Base-by-base conservation (phyloP, 2,329 filamentous ascomycete species). In the Capronia coronata region DNA sequence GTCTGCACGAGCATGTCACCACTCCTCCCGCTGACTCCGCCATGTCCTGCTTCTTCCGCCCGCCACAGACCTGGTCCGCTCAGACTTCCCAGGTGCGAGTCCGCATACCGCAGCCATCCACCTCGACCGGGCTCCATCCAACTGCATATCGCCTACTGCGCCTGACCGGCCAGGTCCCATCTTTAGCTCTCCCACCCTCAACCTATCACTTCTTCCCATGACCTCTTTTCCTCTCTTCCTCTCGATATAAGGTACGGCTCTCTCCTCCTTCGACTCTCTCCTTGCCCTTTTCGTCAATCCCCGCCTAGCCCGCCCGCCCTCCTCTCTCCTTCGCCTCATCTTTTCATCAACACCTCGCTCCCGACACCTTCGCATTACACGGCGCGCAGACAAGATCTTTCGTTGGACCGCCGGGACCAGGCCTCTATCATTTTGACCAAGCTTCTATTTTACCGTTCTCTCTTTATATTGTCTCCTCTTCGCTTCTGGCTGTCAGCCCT, bases 301-400 rank as follows among this genome's bases (percentile, higher is more conserved):
- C 54, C 58, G 57, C 57, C 55, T 53, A 19, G 13, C 4, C 14
- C 34, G 46, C 41, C 48, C 47, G 21, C 44, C 53, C 37, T 35
- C 40, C 45, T 43, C 43, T 30, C 42, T 35, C 29, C 29, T 41
- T 49, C 41, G 39, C 43, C 51, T 30, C 46, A 22, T 19, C 43
- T 52, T 35, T 44, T 27, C 38, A 51, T 48, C 34, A 42, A 41
- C 45, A 50, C 51, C 43, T 52, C 54, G 43, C 49, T 48, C 48
- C 52, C 54, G 53, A 53, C 47, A 40, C 41, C 38, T 34, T 76
- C 75, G 72, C 73, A 73, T 77, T 76, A 72, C 75, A 74, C 74
- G 71, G 78, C 73, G 80, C 78, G 74, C 73, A 75, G 75, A 74
- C 73, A 76, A 76, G 73, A 74, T 71, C 73, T 73, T 75, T 72